phyloP scores from a whole-genome alignment of 2,329 filamentous ascomycete species.

The Penicillium fuscoglaucum region DNA sequence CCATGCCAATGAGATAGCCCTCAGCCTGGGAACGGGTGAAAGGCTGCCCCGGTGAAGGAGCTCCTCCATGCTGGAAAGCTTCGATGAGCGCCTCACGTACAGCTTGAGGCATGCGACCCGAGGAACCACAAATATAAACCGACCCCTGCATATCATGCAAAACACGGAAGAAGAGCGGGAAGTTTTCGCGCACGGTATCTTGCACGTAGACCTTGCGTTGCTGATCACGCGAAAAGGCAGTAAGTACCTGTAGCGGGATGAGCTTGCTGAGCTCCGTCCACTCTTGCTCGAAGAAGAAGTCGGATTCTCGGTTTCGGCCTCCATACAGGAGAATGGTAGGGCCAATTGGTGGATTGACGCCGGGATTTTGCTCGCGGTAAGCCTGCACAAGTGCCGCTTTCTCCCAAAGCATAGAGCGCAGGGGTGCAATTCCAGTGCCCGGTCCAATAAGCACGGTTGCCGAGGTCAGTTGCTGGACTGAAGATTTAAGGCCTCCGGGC shows the following conservation, averaged over 20 bases:
- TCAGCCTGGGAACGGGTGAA: constrained; percentile 54
- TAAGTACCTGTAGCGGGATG: constrained; percentile 55
- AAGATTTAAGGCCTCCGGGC: constrained; percentile 54
- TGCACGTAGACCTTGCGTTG: constrained; percentile 67
- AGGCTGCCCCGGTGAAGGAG: constrained; percentile 38
- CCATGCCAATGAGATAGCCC: constrained; percentile 56
- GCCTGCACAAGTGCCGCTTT: constrained; percentile 50
- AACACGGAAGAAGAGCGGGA: constrained; percentile 51
- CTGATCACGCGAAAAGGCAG: constrained; percentile 72
- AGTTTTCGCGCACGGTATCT: constrained; percentile 57
- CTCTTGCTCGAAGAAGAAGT: constrained; percentile 80
- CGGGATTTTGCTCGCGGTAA: constrained; percentile 31
- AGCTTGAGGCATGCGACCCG: constrained; percentile 70
- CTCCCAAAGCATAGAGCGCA: constrained; percentile 78
- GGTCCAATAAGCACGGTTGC: constrained; percentile 79
- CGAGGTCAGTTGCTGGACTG: constrained; percentile 46
- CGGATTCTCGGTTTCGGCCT: constrained; percentile 69
- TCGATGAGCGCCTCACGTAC: constrained; percentile 67
- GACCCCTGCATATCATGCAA: constrained; percentile 55
- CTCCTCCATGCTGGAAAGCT: constrained; percentile 53
- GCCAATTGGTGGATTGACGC: constrained; percentile 35
- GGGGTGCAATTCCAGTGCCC: constrained; percentile 83
- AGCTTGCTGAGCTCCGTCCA: constrained; percentile 57
- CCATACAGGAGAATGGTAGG: constrained; percentile 75
- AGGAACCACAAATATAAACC: constrained; percentile 56